Conservation (phyloP, 345 rosid genomes). For the Lepidium africanum region DNA sequence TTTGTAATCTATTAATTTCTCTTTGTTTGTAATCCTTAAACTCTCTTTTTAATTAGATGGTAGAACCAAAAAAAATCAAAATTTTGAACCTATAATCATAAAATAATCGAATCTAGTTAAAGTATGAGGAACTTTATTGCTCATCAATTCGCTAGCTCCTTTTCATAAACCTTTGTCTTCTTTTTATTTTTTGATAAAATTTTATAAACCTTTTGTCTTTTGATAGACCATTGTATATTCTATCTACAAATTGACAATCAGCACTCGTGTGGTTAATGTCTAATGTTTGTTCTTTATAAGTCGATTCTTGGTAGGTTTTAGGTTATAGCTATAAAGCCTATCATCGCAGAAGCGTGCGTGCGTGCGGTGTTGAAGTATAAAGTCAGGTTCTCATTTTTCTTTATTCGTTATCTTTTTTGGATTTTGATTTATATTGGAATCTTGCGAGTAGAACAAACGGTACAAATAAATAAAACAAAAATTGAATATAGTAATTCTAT, state of each 20-base stretch:
- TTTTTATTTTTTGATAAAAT: no score
- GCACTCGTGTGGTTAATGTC: conserved; percentile 23
- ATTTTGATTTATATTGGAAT: neutral
- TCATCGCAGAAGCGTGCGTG: conserved; percentile 10
- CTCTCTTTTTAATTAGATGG: no score
- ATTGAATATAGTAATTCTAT: neutral
- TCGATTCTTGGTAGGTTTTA: conserved; percentile 14
- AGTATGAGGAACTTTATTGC: conserved; percentile 13
- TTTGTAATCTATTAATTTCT: no score
- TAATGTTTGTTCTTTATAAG: conserved; percentile 8
- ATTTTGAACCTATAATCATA: neutral
- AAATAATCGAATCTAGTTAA: neutral
- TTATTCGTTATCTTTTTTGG: neutral
- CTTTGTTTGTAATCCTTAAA: no score
- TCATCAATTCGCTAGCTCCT: conserved; percentile 8
- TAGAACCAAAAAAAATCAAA: no score
- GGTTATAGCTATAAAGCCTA: conserved; percentile 18
- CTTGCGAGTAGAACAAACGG: neutral
- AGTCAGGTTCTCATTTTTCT: neutral
- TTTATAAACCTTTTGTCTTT: neutral
- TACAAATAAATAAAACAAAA: neutral
- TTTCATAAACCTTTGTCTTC: no score
- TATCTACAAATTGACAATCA: neutral
- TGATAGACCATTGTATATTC: neutral
- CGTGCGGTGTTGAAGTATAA: conserved; percentile 8